A percentile compares a stretch with the other conserved stretches of the same genome.
Evolutionary conservation across 306 rosid genomes (phyloP).

Genomic region (Luffa aegyptiaca): DNA sequence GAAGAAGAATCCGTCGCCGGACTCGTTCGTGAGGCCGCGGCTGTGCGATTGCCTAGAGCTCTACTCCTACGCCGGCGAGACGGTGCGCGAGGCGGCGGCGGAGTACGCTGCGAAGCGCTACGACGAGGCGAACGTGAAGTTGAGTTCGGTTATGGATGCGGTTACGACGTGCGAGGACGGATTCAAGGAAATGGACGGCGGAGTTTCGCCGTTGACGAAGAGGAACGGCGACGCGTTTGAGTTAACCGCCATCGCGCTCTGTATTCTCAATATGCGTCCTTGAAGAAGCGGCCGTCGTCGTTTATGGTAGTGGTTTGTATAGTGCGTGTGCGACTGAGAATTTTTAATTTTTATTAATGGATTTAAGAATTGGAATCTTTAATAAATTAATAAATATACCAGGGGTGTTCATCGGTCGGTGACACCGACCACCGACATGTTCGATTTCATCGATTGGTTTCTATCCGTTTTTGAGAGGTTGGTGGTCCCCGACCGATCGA

Average conservation of each 20-base stretch:
- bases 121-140: slow-evolving; percentile 26
- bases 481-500: too few species aligned
- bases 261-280: slow-evolving; percentile 36
- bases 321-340: neutral
- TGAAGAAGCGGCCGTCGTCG: neutral
- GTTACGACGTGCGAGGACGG: slow-evolving; percentile 73
- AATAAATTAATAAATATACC: too few species aligned
- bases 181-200: slow-evolving; percentile 26
- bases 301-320: neutral
- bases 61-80: slow-evolving; percentile 26
- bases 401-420: too few species aligned
- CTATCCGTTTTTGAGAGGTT: too few species aligned
- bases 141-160: slow-evolving; percentile 45
- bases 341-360: neutral
- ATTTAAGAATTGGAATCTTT: neutral
- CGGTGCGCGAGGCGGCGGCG: slow-evolving; percentile 27
- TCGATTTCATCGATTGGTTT: too few species aligned
- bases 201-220: slow-evolving; percentile 43
- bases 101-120: slow-evolving; percentile 35
- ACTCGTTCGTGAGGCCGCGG: slow-evolving; percentile 20
- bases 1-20: slow-evolving; percentile 7
- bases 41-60: slow-evolving; percentile 56
- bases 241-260: slow-evolving; percentile 54
- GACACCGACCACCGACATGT: too few species aligned
- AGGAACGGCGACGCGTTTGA: slow-evolving; percentile 41